These are phyloP conservation scores for Yueomyces sp. DNA, from an alignment of 805 yeast genomes.

Conservation along the genomic window DNA sequence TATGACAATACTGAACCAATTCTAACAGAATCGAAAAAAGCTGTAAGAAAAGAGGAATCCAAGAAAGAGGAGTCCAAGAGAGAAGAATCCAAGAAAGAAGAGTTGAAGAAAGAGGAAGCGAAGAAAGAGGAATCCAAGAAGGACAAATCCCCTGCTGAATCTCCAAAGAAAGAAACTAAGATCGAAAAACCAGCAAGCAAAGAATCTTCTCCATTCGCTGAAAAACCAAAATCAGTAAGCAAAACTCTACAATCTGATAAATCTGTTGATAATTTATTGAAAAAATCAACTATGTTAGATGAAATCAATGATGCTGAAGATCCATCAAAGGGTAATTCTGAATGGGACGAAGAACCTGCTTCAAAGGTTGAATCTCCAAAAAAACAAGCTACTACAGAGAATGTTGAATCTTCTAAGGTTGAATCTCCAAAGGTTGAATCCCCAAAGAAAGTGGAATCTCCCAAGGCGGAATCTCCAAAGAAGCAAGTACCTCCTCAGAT, in stretches of 20 bases:
- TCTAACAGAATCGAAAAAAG: conserved; percentile 23
- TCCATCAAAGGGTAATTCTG: conserved; percentile 21
- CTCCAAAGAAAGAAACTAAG: not conserved
- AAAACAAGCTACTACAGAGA: not conserved
- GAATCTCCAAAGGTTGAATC: conserved; percentile 5
- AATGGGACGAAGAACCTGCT: conserved; percentile 22
- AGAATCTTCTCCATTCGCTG: not conserved
- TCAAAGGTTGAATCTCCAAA: conserved; percentile 7
- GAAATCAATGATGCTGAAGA: conserved; percentile 22
- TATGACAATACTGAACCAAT: conserved; percentile 63
- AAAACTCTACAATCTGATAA: conserved; percentile 12
- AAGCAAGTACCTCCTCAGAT: not conserved
- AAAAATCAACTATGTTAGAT: conserved; percentile 20
- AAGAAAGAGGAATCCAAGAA: not conserved
- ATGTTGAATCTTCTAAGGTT: conserved; percentile 1
- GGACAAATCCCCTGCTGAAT: not conserved
- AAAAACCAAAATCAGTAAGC: not conserved
- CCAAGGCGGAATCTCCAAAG: not conserved
- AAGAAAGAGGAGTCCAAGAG: conserved; percentile 4
- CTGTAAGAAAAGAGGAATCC: conserved; percentile 5
- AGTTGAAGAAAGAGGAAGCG: not conserved
- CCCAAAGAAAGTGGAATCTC: conserved; percentile 4
- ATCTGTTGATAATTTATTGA: conserved; percentile 18
- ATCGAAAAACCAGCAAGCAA: not conserved
- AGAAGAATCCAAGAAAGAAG: conserved; percentile 3